Percentiles rank a stretch among this genome's conserved stretches.
These are phyloP conservation scores for Psidium friedrichsthalianum DNA, from an alignment of 345 rosid species.

Conservation along the genomic window DNA sequence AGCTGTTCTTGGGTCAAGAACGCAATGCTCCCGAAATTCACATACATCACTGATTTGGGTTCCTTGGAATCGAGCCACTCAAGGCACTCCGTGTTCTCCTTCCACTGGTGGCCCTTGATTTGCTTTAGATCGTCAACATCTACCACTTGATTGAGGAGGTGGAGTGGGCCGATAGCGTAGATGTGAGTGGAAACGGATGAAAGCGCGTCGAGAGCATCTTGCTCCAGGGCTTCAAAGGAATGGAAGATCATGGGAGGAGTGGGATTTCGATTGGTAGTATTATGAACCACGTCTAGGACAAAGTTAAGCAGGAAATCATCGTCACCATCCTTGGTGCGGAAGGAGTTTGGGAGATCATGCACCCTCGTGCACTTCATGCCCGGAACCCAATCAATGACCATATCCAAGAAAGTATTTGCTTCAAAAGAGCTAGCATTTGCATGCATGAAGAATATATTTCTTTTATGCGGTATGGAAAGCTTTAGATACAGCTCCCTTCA, in stretches of 20 bases:
- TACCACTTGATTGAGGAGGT: slow-evolving; percentile 11
- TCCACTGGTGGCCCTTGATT: slow-evolving; percentile 31
- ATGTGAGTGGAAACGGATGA: slow-evolving; percentile 21
- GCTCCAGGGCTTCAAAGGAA: slow-evolving; percentile 34
- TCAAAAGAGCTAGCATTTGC: too few species aligned
- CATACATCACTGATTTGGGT: too few species aligned
- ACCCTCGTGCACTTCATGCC: too few species aligned
- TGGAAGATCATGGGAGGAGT: slow-evolving; percentile 32
- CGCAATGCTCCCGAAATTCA: too few species aligned
- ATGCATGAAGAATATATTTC: too few species aligned
- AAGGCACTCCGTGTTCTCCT: slow-evolving; percentile 31
- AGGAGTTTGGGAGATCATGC: too few species aligned
- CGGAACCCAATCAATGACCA: too few species aligned
- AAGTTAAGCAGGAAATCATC: background rate
- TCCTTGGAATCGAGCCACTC: slow-evolving; percentile 24
- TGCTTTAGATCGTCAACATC: slow-evolving; percentile 2
- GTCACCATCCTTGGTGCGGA: too few species aligned
- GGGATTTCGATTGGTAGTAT: slow-evolving; percentile 7
- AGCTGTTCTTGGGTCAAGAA: slow-evolving; percentile 10
- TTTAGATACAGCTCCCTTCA: too few species aligned
- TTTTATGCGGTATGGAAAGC: too few species aligned
- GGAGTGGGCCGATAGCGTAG: slow-evolving; percentile 33
- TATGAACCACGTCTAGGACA: background rate
- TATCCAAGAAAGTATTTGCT: too few species aligned
- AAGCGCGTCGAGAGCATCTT: slow-evolving; percentile 11